phyloP scores from a whole-genome alignment of 352 stramenopile genomes.

The Pythium biforme region DNA sequence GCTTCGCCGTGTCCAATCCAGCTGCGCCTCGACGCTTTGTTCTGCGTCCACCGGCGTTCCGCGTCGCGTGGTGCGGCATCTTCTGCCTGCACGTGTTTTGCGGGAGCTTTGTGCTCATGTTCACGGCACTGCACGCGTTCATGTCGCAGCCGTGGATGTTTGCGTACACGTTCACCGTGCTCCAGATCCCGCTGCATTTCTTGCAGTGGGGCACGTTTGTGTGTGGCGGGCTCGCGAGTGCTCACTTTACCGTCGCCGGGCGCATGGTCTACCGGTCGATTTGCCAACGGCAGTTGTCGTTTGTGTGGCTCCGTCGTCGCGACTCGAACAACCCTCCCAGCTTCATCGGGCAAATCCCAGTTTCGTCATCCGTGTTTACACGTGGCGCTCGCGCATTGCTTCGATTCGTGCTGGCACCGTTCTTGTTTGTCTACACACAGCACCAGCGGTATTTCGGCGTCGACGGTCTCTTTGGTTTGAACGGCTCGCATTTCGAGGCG shows the following conservation, averaged over 20 bases:
- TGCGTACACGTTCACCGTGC: not conserved
- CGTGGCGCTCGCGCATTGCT: not conserved
- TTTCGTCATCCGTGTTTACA: not conserved
- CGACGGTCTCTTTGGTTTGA: conserved; percentile 23
- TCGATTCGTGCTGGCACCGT: not conserved
- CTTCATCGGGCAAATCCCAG: not conserved
- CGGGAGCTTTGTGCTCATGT: not conserved
- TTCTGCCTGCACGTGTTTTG: conserved; percentile 1
- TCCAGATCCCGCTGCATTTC: not conserved
- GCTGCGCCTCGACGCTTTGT: not conserved
- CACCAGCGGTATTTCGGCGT: conserved; percentile 17
- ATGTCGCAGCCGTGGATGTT: conserved; percentile 1
- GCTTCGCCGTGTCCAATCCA: not conserved
- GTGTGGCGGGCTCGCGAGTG: not conserved
- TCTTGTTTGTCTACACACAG: not conserved
- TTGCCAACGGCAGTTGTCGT: conserved; percentile 1
- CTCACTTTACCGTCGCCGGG: not conserved
- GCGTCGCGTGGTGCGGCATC: not conserved
- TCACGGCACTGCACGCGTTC: conserved; percentile 6
- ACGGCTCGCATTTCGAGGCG: conserved; percentile 16
- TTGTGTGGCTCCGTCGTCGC: not conserved
- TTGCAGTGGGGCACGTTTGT: not conserved
- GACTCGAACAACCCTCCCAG: not conserved
- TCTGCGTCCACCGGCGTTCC: not conserved
- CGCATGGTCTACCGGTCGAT: conserved; percentile 3